A percentile compares a stretch with the other conserved stretches of the same genome.
These are phyloP conservation scores for Cutaneotrichosporon dermatis DNA, from an alignment of 1,284 basidiomycete species.

Conservation along the genomic window DNA sequence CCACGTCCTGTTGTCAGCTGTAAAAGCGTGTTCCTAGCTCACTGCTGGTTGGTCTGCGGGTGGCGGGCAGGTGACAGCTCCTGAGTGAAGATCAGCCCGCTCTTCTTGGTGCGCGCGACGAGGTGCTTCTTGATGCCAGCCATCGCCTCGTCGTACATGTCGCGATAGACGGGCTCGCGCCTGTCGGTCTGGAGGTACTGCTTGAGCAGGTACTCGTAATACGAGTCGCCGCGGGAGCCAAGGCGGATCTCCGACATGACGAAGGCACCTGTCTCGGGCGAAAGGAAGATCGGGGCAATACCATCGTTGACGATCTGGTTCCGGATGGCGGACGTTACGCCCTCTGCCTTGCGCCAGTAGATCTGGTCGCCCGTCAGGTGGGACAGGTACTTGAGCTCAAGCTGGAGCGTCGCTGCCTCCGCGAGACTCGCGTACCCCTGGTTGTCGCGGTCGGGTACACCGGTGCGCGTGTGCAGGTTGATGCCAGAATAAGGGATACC, in stretches of 20 bases:
- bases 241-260: constrained; percentile 73
- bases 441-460: constrained; percentile 64
- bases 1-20: constrained; percentile 57
- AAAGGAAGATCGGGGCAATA: constrained; percentile 78
- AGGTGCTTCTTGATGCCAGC: constrained; percentile 72
- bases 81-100: constrained; percentile 69
- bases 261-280: constrained; percentile 65
- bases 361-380: constrained; percentile 67
- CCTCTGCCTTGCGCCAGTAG: constrained; percentile 80
- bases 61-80: constrained; percentile 58
- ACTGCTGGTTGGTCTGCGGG: constrained; percentile 36
- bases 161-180: constrained; percentile 71
- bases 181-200: constrained; percentile 58
- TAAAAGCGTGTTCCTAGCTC: constrained; percentile 8
- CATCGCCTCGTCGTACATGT: constrained; percentile 86
- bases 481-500: constrained; percentile 77
- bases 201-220: constrained; percentile 89
- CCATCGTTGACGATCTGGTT: constrained; percentile 62
- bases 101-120: constrained; percentile 59
- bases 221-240: constrained; percentile 89
- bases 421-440: constrained; percentile 70
- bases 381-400: constrained; percentile 87
- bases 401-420: constrained; percentile 75
- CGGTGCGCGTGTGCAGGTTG: constrained; percentile 65
- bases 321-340: constrained; percentile 54